Evolutionary conservation across 140 eudicot genomes (phyloP).

Genomic region (Erigeron philadelphicus): DNA sequence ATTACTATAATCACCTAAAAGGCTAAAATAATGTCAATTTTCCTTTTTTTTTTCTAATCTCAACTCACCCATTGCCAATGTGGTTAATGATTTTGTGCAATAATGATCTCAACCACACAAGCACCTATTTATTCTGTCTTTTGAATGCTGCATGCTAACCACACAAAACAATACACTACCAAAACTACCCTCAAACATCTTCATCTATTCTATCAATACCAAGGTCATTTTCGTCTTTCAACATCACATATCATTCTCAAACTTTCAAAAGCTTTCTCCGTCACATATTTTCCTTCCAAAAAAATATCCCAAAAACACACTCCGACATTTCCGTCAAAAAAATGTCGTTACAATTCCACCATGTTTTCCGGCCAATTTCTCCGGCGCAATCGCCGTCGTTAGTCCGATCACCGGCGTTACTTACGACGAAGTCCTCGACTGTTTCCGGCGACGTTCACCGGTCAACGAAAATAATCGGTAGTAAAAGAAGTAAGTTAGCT

Average conservation of each 20-base stretch:
- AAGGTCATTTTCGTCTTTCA: constrained; percentile 22
- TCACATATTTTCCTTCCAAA: constrained; percentile 12
- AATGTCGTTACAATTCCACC: constrained; percentile 34
- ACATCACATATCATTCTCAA: constrained; percentile 4
- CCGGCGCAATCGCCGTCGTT: constrained; percentile 16
- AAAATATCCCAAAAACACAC: constrained; percentile 13
- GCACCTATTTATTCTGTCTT: not conserved
- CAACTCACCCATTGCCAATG: no score
- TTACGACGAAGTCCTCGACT: constrained; percentile 3
- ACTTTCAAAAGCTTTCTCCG: constrained; percentile 18
- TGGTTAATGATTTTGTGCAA: no score
- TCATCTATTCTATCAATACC: not conserved
- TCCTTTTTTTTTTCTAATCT: no score
- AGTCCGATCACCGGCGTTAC: constrained; percentile 4
- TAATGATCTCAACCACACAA: no score
- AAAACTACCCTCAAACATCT: constrained; percentile 22
- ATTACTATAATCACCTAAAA: no score
- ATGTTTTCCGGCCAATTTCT: constrained; percentile 17
- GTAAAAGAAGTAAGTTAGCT: constrained; percentile 14
- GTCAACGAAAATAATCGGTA: constrained; percentile 19
- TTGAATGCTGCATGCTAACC: constrained; percentile 12
- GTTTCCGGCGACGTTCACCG: constrained; percentile 17
- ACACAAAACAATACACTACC: constrained; percentile 10
- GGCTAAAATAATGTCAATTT: no score
- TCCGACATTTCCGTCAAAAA: constrained; percentile 8